Evolutionary conservation across 2,329 filamentous ascomycete species (phyloP).

Genomic region (Aspergillus sp.): DNA sequence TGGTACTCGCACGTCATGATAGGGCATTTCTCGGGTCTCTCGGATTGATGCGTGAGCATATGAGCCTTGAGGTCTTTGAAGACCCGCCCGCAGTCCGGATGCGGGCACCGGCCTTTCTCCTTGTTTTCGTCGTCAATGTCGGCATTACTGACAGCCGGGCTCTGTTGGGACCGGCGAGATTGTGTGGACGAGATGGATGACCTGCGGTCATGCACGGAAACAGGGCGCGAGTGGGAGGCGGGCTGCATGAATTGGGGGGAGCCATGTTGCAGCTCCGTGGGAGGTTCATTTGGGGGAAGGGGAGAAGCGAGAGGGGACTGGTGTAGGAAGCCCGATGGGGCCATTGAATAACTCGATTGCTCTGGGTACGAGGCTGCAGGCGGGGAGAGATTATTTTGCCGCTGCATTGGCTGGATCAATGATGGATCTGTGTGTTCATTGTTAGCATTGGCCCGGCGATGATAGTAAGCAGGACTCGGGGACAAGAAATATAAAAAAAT

Average conservation of each 20-base stretch:
- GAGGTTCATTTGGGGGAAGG: slow-evolving; percentile 20
- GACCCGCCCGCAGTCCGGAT: slow-evolving; percentile 71
- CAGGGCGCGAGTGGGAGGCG: slow-evolving; percentile 47
- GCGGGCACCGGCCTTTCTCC: slow-evolving; percentile 64
- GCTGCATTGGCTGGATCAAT: slow-evolving; percentile 45
- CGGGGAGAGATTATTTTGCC: slow-evolving; percentile 18
- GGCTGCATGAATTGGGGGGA: slow-evolving; percentile 58
- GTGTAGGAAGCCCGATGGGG: slow-evolving; percentile 21
- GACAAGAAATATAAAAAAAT: neutral
- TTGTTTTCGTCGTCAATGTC: slow-evolving; percentile 53
- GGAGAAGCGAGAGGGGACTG: slow-evolving; percentile 30
- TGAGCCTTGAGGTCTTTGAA: slow-evolving; percentile 92
- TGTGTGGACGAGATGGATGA: slow-evolving; percentile 63
- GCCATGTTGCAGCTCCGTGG: slow-evolving; percentile 15
- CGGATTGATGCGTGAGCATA: slow-evolving; percentile 86
- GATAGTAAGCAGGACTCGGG: neutral
- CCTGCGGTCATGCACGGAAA: slow-evolving; percentile 43
- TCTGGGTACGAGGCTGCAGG: slow-evolving; percentile 26
- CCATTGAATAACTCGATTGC: slow-evolving; percentile 19
- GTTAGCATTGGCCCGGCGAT: slow-evolving; percentile 1
- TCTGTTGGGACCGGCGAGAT: slow-evolving; percentile 53
- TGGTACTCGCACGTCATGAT: slow-evolving; percentile 89
- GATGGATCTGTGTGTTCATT: slow-evolving; percentile 43
- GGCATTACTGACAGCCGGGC: slow-evolving; percentile 50
- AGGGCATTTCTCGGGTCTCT: slow-evolving; percentile 88